Conservation (phyloP, 169 alveolate genomes). For the Cardiosporidium cionae region DNA sequence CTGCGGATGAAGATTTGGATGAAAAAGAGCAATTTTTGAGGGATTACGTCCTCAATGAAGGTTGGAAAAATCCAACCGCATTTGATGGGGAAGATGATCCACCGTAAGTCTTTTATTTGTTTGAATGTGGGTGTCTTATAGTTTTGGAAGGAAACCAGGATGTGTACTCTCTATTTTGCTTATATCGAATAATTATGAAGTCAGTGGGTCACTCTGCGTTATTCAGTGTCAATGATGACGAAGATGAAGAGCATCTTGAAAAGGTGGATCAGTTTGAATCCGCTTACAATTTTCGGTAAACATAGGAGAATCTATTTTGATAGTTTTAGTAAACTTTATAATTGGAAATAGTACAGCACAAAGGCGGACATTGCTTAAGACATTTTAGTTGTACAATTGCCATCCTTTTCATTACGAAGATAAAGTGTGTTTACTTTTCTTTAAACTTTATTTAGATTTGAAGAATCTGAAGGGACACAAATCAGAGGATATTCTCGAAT, state of each 20-base stretch:
- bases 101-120: no score
- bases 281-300: slow-evolving; percentile 67
- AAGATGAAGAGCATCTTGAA: slow-evolving; percentile 62
- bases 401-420: neutral
- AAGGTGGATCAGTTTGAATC: slow-evolving; percentile 65
- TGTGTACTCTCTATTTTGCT: no score
- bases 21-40: slow-evolving; percentile 61
- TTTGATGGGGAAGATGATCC: neutral
- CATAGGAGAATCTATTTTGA: no score
- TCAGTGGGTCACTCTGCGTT: neutral
- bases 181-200: no score
- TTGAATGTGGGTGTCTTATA: no score
- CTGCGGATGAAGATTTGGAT: slow-evolving; percentile 47
- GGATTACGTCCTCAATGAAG: slow-evolving; percentile 64
- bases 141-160: no score
- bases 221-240: slow-evolving; percentile 57
- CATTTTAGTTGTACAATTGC: neutral
- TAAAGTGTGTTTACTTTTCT: neutral
- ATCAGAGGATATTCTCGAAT: slow-evolving; percentile 37
- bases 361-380: no score
- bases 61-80: slow-evolving; percentile 59
- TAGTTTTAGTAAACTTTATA: no score
- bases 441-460: slow-evolving; percentile 4
- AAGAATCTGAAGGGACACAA: slow-evolving; percentile 24
- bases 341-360: no score